Conservation (phyloP, 805 yeast genomes). For the Yarrowia yakushimensis region DNA sequence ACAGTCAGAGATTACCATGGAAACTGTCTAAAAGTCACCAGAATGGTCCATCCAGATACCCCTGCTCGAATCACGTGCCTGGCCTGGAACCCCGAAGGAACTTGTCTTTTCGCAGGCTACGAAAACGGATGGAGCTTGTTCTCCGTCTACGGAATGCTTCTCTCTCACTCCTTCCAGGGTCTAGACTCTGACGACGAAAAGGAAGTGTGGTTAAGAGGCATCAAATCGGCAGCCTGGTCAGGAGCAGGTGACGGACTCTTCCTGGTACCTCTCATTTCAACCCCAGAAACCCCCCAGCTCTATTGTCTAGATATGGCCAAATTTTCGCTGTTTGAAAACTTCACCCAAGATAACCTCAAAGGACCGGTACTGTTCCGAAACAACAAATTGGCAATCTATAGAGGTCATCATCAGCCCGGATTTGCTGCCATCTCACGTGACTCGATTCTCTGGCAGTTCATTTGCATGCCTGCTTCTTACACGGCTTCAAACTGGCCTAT, state of each 20-base stretch:
- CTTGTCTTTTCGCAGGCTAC: constrained; percentile 37
- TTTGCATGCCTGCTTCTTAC: constrained; percentile 47
- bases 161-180: constrained; percentile 41
- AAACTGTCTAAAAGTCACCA: constrained; percentile 33
- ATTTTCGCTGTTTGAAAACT: constrained; percentile 23
- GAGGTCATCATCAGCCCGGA: constrained; percentile 47
- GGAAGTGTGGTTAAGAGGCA: constrained; percentile 33
- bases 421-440: constrained; percentile 43
- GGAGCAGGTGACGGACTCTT: constrained; percentile 40
- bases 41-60: constrained; percentile 34
- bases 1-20: constrained; percentile 41
- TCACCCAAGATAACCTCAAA: constrained; percentile 37
- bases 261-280: constrained; percentile 32
- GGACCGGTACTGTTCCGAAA: constrained; percentile 45
- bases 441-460: constrained; percentile 47
- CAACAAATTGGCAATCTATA: constrained; percentile 45
- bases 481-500: constrained; percentile 46
- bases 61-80: constrained; percentile 34
- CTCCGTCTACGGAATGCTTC: constrained; percentile 48
- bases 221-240: constrained; percentile 38
- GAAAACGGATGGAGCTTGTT: constrained; percentile 48
- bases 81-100: constrained; percentile 42
- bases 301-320: constrained; percentile 11
- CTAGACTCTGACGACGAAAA: constrained; percentile 30
- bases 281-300: not conserved